A percentile compares a stretch with the other conserved stretches of the same genome.
Conservation (phyloP, 805 yeast genomes). For the Wickerhamiella parazyma region DNA sequence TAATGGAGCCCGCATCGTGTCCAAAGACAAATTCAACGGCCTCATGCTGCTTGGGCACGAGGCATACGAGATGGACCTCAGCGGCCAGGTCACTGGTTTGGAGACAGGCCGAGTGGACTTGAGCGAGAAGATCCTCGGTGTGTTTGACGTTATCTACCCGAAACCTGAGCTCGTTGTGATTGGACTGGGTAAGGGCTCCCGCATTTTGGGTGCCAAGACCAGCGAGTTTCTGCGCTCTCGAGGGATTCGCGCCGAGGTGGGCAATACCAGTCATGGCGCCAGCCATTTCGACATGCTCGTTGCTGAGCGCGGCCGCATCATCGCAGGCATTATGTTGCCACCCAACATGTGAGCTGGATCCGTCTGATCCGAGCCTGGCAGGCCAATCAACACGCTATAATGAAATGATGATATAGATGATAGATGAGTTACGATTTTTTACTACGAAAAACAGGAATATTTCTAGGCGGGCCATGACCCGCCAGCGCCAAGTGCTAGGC, state of each 20-base stretch:
- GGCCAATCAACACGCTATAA: no score
- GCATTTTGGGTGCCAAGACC: slow-evolving; percentile 49
- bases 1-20: slow-evolving; percentile 30
- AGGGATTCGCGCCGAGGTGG: slow-evolving; percentile 59
- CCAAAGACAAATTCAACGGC: slow-evolving; percentile 24
- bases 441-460: no score
- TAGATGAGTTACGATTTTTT: neutral
- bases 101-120: slow-evolving; percentile 44
- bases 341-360: slow-evolving; percentile 43
- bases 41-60: slow-evolving; percentile 32
- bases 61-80: slow-evolving; percentile 44
- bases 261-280: slow-evolving; percentile 52
- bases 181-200: slow-evolving; percentile 50
- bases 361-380: no score
- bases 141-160: slow-evolving; percentile 49
- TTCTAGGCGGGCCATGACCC: no score
- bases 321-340: slow-evolving; percentile 63
- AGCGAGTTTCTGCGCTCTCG: slow-evolving; percentile 35
- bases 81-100: slow-evolving; percentile 29
- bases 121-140: slow-evolving; percentile 29
- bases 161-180: slow-evolving; percentile 63
- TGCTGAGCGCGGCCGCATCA: slow-evolving; percentile 61
- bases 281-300: slow-evolving; percentile 60
- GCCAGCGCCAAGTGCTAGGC: no score
- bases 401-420: neutral